These are phyloP conservation scores for Epichloe elymi DNA, from an alignment of 2,329 filamentous ascomycete species.

Conservation along the genomic window DNA sequence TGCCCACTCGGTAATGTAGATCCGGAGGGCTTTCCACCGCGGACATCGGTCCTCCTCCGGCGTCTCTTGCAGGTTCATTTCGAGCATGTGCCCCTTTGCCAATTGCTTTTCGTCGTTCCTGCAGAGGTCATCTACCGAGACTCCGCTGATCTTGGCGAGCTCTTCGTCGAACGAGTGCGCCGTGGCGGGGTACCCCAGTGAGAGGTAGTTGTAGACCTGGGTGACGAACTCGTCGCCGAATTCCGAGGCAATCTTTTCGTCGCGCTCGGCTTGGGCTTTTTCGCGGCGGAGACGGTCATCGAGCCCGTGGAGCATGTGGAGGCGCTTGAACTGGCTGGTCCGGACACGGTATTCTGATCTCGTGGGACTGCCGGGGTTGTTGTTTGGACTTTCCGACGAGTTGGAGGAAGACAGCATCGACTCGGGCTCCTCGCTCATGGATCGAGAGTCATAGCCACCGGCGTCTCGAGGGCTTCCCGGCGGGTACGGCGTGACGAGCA, in stretches of 20 bases:
- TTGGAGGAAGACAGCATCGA: slow-evolving; percentile 14
- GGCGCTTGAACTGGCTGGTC: slow-evolving; percentile 25
- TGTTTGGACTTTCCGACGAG: slow-evolving; percentile 8
- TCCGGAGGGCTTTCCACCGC: slow-evolving; percentile 70
- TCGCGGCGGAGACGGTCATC: slow-evolving; percentile 37
- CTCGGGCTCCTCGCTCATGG: slow-evolving; percentile 28
- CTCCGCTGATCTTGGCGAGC: slow-evolving; percentile 64
- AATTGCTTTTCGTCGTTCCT: slow-evolving; percentile 50
- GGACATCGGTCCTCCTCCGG: slow-evolving; percentile 42
- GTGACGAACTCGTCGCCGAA: slow-evolving; percentile 79
- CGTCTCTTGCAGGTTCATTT: slow-evolving; percentile 31
- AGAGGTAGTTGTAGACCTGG: slow-evolving; percentile 95
- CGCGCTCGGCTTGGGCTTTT: slow-evolving; percentile 34
- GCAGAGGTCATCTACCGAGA: slow-evolving; percentile 55
- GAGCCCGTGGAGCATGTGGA: slow-evolving; percentile 37
- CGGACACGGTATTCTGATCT: slow-evolving; percentile 15
- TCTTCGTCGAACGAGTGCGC: slow-evolving; percentile 76
- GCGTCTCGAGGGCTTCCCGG: slow-evolving; percentile 27
- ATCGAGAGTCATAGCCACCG: slow-evolving; percentile 25
- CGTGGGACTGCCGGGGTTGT: slow-evolving; percentile 7
- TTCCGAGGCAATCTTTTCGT: slow-evolving; percentile 47
- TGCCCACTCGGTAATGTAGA: slow-evolving; percentile 84
- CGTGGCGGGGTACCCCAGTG: slow-evolving; percentile 77
- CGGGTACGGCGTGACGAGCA: slow-evolving; percentile 37
- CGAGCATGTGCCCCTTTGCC: slow-evolving; percentile 61